Evolutionary conservation across 2,329 filamentous ascomycete genomes (phyloP).

Genomic region (Neonectria sp.): DNA sequence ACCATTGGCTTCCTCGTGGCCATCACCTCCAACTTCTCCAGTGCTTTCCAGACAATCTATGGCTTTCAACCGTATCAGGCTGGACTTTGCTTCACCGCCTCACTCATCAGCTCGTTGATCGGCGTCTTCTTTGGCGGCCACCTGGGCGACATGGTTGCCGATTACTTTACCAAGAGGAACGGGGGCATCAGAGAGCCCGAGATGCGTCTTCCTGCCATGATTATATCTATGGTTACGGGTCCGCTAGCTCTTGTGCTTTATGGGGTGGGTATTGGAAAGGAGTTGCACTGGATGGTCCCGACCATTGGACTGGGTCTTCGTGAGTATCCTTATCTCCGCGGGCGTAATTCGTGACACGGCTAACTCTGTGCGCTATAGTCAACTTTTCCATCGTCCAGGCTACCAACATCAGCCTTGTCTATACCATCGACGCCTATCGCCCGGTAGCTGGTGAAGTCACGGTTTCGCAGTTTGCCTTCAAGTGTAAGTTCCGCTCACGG

Average conservation of each 20-base stretch:
- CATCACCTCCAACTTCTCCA: constrained; percentile 64
- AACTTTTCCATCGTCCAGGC: constrained; percentile 39
- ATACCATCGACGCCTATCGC: constrained; percentile 39
- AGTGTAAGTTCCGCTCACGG: constrained; percentile 48
- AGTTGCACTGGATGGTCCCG: constrained; percentile 38
- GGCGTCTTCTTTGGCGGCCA: constrained; percentile 53
- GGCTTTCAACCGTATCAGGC: constrained; percentile 59
- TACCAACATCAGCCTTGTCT: constrained; percentile 39
- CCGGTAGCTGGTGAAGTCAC: constrained; percentile 38
- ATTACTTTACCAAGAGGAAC: constrained; percentile 52
- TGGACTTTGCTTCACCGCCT: constrained; percentile 64
- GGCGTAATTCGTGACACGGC: background rate
- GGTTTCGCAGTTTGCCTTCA: constrained; percentile 59
- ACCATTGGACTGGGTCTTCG: constrained; percentile 50
- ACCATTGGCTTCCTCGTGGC: constrained; percentile 68
- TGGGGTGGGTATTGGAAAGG: constrained; percentile 37
- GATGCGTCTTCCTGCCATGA: constrained; percentile 59
- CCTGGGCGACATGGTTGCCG: constrained; percentile 53
- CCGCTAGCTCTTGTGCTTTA: constrained; percentile 32
- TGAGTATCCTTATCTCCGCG: constrained; percentile 50
- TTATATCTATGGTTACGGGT: constrained; percentile 36
- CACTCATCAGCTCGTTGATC: constrained; percentile 59
- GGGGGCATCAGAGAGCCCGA: constrained; percentile 57
- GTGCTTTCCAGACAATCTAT: constrained; percentile 58
- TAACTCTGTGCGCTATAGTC: constrained; percentile 47